These are phyloP conservation scores for Adansonia gregorii DNA, from an alignment of 441 rosid genomes.

Conservation along the genomic window DNA sequence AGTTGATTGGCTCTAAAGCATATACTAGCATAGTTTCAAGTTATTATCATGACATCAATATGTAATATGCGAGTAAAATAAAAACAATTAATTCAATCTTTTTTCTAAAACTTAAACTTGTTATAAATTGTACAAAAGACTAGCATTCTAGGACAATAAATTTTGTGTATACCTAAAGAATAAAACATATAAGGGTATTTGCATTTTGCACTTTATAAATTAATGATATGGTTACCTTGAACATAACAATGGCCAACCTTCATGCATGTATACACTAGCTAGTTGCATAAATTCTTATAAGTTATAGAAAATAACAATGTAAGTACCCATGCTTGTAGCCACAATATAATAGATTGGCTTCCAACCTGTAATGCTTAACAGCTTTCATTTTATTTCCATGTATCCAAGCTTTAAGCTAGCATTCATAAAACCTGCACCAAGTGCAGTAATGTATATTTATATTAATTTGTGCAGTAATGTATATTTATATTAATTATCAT, in stretches of 20 bases:
- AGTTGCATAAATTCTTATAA: not conserved
- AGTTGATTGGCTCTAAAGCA: too few species aligned
- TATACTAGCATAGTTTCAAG: not conserved
- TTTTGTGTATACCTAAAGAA: not conserved
- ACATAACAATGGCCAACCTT: not conserved
- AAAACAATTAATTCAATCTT: not conserved
- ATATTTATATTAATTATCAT: not conserved
- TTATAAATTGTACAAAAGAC: not conserved
- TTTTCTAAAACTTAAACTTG: not conserved
- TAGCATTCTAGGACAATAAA: not conserved
- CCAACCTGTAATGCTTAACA: slow-evolving; percentile 77
- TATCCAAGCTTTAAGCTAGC: slow-evolving; percentile 94
- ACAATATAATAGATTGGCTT: not conserved
- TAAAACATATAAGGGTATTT: not conserved
- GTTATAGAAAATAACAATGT: not conserved
- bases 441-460: not conserved
- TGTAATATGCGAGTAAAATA: not conserved
- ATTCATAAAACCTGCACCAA: slow-evolving; percentile 85
- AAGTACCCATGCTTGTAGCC: not conserved
- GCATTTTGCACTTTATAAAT: not conserved
- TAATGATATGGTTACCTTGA: not conserved
- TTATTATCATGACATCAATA: not conserved
- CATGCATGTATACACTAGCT: not conserved
- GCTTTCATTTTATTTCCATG: slow-evolving; percentile 80
- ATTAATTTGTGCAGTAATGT: not conserved